Evolutionary conservation across 2,329 filamentous ascomycete genomes (phyloP).

Genomic region (Rasamsonia emersonii): DNA sequence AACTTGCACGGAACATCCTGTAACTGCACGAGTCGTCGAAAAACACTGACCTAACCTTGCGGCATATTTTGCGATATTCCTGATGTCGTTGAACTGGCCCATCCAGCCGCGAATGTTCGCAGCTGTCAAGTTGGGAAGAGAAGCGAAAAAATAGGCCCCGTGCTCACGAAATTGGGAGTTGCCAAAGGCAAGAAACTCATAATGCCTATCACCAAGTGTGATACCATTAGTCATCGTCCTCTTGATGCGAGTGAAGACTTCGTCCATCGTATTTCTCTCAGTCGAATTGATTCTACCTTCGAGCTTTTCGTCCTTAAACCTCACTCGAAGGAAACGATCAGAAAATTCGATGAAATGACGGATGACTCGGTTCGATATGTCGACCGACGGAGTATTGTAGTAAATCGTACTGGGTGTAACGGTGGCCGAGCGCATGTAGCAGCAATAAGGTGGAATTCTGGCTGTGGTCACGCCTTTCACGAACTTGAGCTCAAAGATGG

Average conservation of each 20-base stretch:
- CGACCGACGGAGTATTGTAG: slow-evolving; percentile 66
- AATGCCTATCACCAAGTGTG: slow-evolving; percentile 68
- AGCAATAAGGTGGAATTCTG: slow-evolving; percentile 62
- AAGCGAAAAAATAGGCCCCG: slow-evolving; percentile 86
- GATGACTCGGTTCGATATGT: slow-evolving; percentile 81
- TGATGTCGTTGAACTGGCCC: slow-evolving; percentile 75
- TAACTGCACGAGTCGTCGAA: slow-evolving; percentile 76
- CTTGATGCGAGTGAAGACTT: slow-evolving; percentile 66
- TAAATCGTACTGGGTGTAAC: slow-evolving; percentile 80
- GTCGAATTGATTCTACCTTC: slow-evolving; percentile 53
- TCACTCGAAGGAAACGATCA: slow-evolving; percentile 79
- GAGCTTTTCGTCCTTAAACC: slow-evolving; percentile 74
- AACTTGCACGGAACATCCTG: slow-evolving; percentile 50
- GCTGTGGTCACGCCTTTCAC: slow-evolving; percentile 40
- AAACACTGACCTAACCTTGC: slow-evolving; percentile 91
- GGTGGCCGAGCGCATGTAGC: slow-evolving; percentile 64
- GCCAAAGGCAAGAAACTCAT: slow-evolving; percentile 86
- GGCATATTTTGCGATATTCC: slow-evolving; percentile 77
- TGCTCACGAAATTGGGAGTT: slow-evolving; percentile 92
- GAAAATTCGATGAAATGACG: slow-evolving; percentile 59
- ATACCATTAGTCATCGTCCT: slow-evolving; percentile 70
- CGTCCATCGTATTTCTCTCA: slow-evolving; percentile 51
- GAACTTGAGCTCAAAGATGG: slow-evolving; percentile 53
- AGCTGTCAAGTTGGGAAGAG: slow-evolving; percentile 57
- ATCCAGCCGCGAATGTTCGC: slow-evolving; percentile 76